Conservation (phyloP, 225 moss, liverwort and hornwort genomes). For the Straminergon stramineum region DNA sequence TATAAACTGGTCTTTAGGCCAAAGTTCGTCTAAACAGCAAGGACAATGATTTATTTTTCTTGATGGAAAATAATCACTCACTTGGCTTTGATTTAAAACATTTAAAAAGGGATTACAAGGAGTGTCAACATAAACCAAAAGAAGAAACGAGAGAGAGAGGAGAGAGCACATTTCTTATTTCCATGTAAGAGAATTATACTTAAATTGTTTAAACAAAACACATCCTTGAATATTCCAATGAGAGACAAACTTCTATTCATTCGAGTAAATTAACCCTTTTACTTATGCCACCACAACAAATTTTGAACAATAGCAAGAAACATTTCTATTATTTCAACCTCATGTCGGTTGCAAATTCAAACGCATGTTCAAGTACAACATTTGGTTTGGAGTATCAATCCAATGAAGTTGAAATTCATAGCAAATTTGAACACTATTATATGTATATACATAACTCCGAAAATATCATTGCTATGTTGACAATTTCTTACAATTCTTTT, state of each 20-base stretch:
- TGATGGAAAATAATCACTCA: neutral
- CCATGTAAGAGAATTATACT: neutral
- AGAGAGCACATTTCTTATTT: too few relatives aligned
- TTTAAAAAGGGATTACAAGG: neutral
- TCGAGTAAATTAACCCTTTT: neutral
- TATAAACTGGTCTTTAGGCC: neutral
- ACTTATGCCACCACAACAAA: neutral
- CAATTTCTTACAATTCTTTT: neutral
- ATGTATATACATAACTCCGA: neutral
- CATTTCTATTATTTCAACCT: neutral
- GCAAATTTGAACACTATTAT: neutral
- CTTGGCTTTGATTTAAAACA: too few relatives aligned
- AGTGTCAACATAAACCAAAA: neutral
- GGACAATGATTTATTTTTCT: neutral
- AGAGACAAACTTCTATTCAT: neutral
- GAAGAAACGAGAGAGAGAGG: neutral
- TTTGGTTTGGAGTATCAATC: neutral
- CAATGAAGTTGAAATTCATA: neutral
- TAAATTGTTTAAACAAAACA: neutral
- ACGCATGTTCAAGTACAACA: neutral
- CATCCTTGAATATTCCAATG: neutral
- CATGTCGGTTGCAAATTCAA: neutral
- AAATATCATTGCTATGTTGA: neutral
- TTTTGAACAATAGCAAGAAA: neutral
- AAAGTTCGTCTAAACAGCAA: neutral